Evolutionary conservation across 2,329 filamentous ascomycete species (phyloP).

Genomic region (Xylariaceae sp.): DNA sequence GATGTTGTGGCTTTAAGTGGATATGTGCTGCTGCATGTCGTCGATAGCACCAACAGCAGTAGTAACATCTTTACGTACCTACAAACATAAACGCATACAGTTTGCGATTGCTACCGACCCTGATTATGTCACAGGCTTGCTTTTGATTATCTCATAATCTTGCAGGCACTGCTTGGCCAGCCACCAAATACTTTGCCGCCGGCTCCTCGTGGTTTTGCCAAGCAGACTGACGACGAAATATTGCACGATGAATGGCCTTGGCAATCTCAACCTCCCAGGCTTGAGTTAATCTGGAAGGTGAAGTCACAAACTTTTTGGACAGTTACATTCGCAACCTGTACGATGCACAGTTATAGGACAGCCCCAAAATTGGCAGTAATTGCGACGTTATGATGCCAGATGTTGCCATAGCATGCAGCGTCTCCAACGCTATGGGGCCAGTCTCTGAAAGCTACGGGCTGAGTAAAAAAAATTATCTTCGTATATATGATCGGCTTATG

Average conservation of each 20-base stretch:
- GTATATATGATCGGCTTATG: neutral
- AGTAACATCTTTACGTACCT: too few species aligned
- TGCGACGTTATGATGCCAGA: conserved; percentile 25
- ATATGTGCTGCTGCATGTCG: too few species aligned
- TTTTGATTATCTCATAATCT: too few species aligned
- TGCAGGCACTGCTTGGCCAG: too few species aligned
- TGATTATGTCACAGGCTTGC: too few species aligned
- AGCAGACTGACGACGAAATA: too few species aligned
- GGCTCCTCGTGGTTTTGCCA: too few species aligned
- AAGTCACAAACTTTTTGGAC: neutral
- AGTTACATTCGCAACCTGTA: neutral
- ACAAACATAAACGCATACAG: too few species aligned
- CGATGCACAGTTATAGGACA: neutral
- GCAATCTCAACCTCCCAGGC: conserved; percentile 9
- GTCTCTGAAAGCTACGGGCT: neutral
- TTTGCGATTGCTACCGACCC: too few species aligned
- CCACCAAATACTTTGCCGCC: too few species aligned
- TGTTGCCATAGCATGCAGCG: conserved; percentile 15
- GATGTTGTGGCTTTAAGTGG: too few species aligned
- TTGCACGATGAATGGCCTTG: conserved; percentile 16
- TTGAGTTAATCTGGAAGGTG: conserved; percentile 19
- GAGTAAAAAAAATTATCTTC: neutral
- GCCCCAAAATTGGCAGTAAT: conserved; percentile 16
- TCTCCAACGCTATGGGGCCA: neutral
- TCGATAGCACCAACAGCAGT: too few species aligned